Base-by-base conservation (phyloP, 352 stramenopile species). In the Globisporangium iwayamae region DNA sequence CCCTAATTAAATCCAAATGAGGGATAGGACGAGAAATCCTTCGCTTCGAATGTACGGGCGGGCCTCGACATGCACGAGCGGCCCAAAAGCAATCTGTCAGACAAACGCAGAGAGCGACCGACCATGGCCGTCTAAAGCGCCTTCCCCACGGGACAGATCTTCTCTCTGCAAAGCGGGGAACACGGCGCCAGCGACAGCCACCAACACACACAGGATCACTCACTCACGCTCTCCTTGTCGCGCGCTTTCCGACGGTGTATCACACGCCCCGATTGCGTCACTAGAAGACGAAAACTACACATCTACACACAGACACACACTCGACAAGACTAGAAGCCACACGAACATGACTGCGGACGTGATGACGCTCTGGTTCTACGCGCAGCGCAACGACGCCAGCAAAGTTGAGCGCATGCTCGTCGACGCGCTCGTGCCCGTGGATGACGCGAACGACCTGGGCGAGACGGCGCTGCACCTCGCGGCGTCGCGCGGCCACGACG, bases 381-480 rank as follows among this genome's bases (percentile, higher is more conserved):
- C 52, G 1, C 30, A 48, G 4, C 34, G 13, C 1, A 62, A 66
- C 39, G 58, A 70, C 18, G 50, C 34, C 0, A n/a, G 22, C 20
- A 18, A 34, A 9, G 28, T 66, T 41, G 36, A 48, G 64, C 28
- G 25, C 1, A 59, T 83, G 30, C 53, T 86, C 51, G 55, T 25
- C 47, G 61, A 73, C 43, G 71, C 38, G 32, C 57, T 68, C 52
- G 62, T 79, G 54, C 62, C 72, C 30, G 79, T 85, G 28, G 71
- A 94, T 50, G 83, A 87, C 54, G 68, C 70, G 36, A 91, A 91
- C 61, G 81, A 87, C 53, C 65, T 82, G 22, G 82, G 85, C 34
- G 83, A 92, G 73, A 94, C 85, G 20, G 72, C 84, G 51, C 69
- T 94, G 65, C 85, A 94, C 56, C 56, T 94, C 20, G 85, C 85